These are phyloP conservation scores for Penicillium frequentans DNA, from an alignment of 2,329 filamentous ascomycete genomes.

Conservation along the genomic window DNA sequence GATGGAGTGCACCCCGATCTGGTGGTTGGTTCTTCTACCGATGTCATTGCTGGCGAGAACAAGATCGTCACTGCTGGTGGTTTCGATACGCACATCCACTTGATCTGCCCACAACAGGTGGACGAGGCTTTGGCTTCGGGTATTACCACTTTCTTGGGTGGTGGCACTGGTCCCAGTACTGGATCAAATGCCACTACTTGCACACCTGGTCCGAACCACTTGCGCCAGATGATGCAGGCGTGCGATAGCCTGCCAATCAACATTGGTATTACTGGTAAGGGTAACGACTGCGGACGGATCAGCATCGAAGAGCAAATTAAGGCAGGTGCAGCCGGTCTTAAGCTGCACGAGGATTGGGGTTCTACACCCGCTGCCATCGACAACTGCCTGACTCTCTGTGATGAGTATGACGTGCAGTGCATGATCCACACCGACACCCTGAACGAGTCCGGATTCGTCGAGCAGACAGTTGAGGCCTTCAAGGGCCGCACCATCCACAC, in stretches of 20 bases:
- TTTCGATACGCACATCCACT: slow-evolving; percentile 87
- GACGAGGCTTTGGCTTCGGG: slow-evolving; percentile 80
- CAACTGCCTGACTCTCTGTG: slow-evolving; percentile 78
- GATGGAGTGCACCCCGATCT: slow-evolving; percentile 76
- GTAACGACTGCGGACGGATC: slow-evolving; percentile 73
- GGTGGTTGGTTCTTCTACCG: slow-evolving; percentile 83
- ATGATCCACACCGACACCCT: slow-evolving; percentile 95
- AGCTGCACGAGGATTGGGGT: slow-evolving; percentile 96
- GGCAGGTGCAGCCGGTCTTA: slow-evolving; percentile 86
- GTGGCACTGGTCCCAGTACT: slow-evolving; percentile 89
- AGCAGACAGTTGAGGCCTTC: slow-evolving; percentile 83
- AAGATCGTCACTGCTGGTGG: slow-evolving; percentile 90
- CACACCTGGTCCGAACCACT: slow-evolving; percentile 80
- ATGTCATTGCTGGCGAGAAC: slow-evolving; percentile 87
- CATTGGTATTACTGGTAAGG: slow-evolving; percentile 88
- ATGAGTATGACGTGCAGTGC: slow-evolving; percentile 88
- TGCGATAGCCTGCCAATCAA: slow-evolving; percentile 81
- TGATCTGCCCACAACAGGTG: slow-evolving; percentile 91
- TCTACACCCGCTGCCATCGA: slow-evolving; percentile 89
- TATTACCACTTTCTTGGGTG: slow-evolving; percentile 86
- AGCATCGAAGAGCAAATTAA: slow-evolving; percentile 76
- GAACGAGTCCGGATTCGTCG: slow-evolving; percentile 96
- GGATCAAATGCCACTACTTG: slow-evolving; percentile 91
- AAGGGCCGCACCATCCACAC: slow-evolving; percentile 88
- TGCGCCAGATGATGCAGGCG: slow-evolving; percentile 87